These are phyloP conservation scores for Dryas octopetala DNA, from an alignment of 306 rosid species.

Conservation along the genomic window DNA sequence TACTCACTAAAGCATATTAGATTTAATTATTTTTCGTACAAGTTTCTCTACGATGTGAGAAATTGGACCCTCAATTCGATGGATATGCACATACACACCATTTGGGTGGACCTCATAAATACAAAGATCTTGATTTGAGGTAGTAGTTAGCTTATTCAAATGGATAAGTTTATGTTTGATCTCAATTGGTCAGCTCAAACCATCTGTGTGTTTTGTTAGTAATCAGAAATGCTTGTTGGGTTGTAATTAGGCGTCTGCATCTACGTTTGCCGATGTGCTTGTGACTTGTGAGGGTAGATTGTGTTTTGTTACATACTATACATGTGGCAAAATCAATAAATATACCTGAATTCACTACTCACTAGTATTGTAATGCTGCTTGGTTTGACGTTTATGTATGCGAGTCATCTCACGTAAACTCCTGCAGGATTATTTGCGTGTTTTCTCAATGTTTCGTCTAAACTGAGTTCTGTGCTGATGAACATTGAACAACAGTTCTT, in stretches of 20 bases:
- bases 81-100: neutral
- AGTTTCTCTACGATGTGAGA: neutral
- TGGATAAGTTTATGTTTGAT: neutral
- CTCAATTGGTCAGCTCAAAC: neutral
- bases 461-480: slow-evolving; percentile 11
- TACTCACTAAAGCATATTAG: neutral
- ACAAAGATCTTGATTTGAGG: no score
- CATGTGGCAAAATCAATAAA: no score
- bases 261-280: no score
- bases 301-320: no score
- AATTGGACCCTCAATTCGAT: neutral
- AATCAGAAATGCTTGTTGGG: neutral
- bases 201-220: neutral
- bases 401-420: slow-evolving; percentile 9
- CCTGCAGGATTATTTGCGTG: neutral
- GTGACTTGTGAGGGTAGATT: no score
- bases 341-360: no score
- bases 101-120: no score
- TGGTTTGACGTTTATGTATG: neutral
- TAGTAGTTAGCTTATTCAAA: neutral
- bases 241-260: neutral
- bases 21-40: neutral
- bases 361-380: neutral
- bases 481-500: neutral
- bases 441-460: neutral